Evolutionary conservation across 2,329 filamentous ascomycete species (phyloP).

Genomic region (Salinomyces thailandicus): DNA sequence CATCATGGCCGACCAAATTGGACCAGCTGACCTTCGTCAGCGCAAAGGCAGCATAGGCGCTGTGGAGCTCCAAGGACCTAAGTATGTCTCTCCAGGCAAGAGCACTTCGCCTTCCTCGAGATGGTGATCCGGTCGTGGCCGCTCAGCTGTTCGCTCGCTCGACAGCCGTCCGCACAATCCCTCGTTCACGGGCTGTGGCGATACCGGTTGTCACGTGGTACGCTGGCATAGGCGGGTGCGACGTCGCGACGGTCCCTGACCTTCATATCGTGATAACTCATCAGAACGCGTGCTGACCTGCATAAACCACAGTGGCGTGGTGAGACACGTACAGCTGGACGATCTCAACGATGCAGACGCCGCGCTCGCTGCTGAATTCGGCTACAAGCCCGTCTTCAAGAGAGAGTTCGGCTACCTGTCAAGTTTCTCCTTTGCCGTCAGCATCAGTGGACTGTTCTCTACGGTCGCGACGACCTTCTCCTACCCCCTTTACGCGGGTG

Average conservation of each 20-base stretch:
- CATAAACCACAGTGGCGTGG: slow-evolving; percentile 10
- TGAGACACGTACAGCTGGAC: slow-evolving; percentile 12
- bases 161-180: too few relatives aligned
- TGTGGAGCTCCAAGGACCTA: slow-evolving; percentile 8
- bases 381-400: slow-evolving; percentile 41
- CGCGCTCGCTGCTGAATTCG: slow-evolving; percentile 20
- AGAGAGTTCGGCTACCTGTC: slow-evolving; percentile 49
- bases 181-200: too few relatives aligned
- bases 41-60: slow-evolving; percentile 7
- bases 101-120: too few relatives aligned
- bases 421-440: slow-evolving; percentile 51
- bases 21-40: slow-evolving; percentile 4
- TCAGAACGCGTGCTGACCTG: too few relatives aligned
- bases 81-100: too few relatives aligned
- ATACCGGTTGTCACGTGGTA: too few relatives aligned
- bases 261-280: too few relatives aligned
- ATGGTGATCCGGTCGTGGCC: too few relatives aligned
- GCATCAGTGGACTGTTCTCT: slow-evolving; percentile 31
- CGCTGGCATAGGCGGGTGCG: too few relatives aligned
- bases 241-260: not conserved
- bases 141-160: too few relatives aligned
- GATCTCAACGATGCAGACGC: slow-evolving; percentile 18
- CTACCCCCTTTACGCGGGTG: slow-evolving; percentile 44
- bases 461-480: slow-evolving; percentile 47
- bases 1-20: slow-evolving; percentile 9